Evolutionary conservation across 176 grass and related monocot species (phyloP).

Genomic region (Eleusine indica): DNA sequence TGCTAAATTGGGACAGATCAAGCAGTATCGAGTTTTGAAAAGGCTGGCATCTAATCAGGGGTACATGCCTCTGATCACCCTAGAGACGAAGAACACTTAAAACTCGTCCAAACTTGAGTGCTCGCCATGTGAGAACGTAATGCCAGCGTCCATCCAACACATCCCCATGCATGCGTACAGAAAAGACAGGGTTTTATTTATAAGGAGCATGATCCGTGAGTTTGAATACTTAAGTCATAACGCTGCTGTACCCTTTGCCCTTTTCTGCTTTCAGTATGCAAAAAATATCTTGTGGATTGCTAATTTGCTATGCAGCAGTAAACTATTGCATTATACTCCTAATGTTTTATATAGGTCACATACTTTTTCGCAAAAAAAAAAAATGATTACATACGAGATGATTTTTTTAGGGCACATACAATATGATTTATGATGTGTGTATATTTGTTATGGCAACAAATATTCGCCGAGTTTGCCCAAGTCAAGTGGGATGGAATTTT

Average conservation of each 20-base stretch:
- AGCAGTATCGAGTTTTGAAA: neutral
- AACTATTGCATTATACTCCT: too few relatives aligned
- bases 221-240: slow-evolving; percentile 1
- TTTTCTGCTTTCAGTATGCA: slow-evolving; percentile 14
- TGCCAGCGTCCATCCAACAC: slow-evolving; percentile 2
- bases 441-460: neutral
- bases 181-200: neutral
- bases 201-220: neutral
- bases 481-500: too few relatives aligned
- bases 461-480: too few relatives aligned
- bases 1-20: neutral
- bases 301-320: neutral
- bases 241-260: neutral
- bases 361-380: too few relatives aligned
- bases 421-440: neutral
- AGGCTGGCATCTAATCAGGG: neutral
- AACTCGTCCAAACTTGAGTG: neutral
- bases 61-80: neutral
- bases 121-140: neutral
- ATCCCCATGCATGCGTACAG: neutral
- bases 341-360: too few relatives aligned
- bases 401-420: neutral
- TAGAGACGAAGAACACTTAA: neutral
- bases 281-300: neutral
- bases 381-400: too few relatives aligned